Evolutionary conservation across 2,329 filamentous ascomycete species (phyloP).

Genomic region (Sporothrix luriei): DNA sequence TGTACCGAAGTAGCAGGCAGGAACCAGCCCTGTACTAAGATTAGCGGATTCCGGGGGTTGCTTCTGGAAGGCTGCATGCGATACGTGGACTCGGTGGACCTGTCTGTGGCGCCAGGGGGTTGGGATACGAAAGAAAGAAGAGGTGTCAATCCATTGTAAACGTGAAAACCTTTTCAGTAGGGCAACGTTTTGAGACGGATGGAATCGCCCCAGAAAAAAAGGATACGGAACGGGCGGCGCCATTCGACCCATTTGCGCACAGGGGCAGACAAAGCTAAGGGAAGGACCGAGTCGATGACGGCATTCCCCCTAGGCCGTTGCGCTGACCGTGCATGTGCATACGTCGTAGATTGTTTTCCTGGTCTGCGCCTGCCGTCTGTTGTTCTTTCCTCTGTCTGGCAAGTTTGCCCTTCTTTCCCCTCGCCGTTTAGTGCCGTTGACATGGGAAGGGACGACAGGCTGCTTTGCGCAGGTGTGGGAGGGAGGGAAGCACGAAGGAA

Average conservation of each 20-base stretch:
- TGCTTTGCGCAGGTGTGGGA: constrained; percentile 2
- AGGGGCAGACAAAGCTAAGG: background rate
- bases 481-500: background rate
- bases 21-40: constrained; percentile 34
- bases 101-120: background rate
- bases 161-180: background rate
- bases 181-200: constrained; percentile 15
- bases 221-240: constrained; percentile 27
- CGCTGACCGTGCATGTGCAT: constrained; percentile 18
- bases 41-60: constrained; percentile 32
- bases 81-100: constrained; percentile 11
- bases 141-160: background rate
- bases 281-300: constrained; percentile 25
- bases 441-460: constrained; percentile 9
- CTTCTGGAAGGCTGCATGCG: constrained; percentile 21
- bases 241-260: background rate
- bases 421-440: constrained; percentile 3
- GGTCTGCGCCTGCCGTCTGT: background rate
- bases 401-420: constrained; percentile 2
- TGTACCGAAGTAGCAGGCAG: constrained; percentile 27
- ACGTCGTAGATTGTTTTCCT: constrained; percentile 1
- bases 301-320: constrained; percentile 17
- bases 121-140: background rate
- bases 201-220: background rate
- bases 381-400: background rate